Conservation (phyloP, 1,139 yeast genomes). For the Pichia sp. region DNA sequence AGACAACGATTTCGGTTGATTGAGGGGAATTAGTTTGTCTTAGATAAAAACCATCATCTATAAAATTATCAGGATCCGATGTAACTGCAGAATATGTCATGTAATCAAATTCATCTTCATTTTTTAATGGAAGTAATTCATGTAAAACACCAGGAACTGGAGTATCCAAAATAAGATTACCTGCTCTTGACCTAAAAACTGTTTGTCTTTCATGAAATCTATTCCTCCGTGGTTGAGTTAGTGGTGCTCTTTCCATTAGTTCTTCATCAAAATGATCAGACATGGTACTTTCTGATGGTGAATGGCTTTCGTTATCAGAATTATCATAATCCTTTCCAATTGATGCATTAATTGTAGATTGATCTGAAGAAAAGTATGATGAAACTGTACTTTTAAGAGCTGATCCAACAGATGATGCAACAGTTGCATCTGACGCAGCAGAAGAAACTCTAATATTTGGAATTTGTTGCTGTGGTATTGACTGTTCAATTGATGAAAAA, state of each 20-base stretch:
- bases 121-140: slow-evolving; percentile 39
- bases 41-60: slow-evolving; percentile 72
- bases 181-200: slow-evolving; percentile 29
- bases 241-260: slow-evolving; percentile 15
- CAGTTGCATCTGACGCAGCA: slow-evolving; percentile 11
- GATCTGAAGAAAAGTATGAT: slow-evolving; percentile 18
- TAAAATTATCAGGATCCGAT: slow-evolving; percentile 77
- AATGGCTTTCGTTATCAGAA: slow-evolving; percentile 1
- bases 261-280: slow-evolving; percentile 14
- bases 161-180: slow-evolving; percentile 70
- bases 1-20: slow-evolving; percentile 82
- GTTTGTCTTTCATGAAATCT: slow-evolving; percentile 28
- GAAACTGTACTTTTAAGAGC: slow-evolving; percentile 16
- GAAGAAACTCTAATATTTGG: slow-evolving; percentile 12
- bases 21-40: slow-evolving; percentile 74
- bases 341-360: slow-evolving; percentile 16
- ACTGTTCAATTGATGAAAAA: slow-evolving; percentile 4
- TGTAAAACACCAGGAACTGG: slow-evolving; percentile 85
- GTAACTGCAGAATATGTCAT: slow-evolving; percentile 96
- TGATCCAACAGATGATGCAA: slow-evolving; percentile 8
- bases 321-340: slow-evolving; percentile 21
- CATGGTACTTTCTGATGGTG: slow-evolving; percentile 3
- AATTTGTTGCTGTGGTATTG: slow-evolving; percentile 14
- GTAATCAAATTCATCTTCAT: slow-evolving; percentile 85
- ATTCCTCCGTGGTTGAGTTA: slow-evolving; percentile 31